Base-by-base conservation (phyloP, 495 filamentous ascomycete species). In the Rostrohypoxylon terebratum region DNA sequence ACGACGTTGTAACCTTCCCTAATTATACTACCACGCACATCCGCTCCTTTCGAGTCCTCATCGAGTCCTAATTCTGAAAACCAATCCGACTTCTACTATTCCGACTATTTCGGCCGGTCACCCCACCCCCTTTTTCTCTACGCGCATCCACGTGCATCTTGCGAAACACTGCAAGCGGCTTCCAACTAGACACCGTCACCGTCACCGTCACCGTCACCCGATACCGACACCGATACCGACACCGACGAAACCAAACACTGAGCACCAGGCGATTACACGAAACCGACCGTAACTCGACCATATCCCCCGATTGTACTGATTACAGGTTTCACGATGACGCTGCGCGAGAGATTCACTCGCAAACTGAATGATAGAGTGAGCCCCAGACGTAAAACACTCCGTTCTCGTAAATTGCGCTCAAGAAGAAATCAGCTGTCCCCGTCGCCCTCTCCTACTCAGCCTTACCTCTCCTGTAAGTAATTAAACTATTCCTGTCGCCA, bases 381-480 rank as follows among this genome's bases (percentile, higher is more conserved):
- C 66, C 53, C 64, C 33, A 57, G 33, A 9, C 9, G 11, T 4
- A 63, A 51, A 58, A 76, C 68, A 70, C 34, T 18, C 42, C 36
- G 36, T 33, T 68, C 64, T 18, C 54, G 57, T 47, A 60, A 58
- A 59, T 57, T 72, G 28, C 64, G 69, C 76, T 77, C 66, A 76
- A 66, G 66, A 67, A 68, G 44, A 71, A 28, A 57, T 9, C 71
- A 77, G 74, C 62, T 74, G 34, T 78, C 76, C 6, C 74, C 74
- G 1, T 72, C 76, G 55, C 75, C 83, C 11, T 76, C 81, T 0
- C 77, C 81, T 0, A 73, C 77, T 20, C 67, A 78, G 33, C 74
- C 81, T 3, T 83, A 84, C 51, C 73, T 85, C 0, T 84, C 82
- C 7, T 85, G 82, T 84, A 73, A 78, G 81, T 77, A 42, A 13